Evolutionary conservation across 257 asterid species (phyloP).

Genomic region (Fraxinus americana): DNA sequence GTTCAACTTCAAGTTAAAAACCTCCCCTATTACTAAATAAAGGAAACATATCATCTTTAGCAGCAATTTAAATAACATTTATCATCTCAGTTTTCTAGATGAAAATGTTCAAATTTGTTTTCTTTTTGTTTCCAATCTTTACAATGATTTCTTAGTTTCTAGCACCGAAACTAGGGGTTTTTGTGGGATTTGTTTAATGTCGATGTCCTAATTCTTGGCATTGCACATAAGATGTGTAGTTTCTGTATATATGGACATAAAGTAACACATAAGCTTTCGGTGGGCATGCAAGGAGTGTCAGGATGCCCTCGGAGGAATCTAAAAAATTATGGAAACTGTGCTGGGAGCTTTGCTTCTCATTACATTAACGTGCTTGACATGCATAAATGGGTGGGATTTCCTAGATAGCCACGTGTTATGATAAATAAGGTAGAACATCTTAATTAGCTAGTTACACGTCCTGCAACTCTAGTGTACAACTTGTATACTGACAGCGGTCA

Average conservation of each 20-base stretch:
- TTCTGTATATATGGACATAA: constrained; percentile 85
- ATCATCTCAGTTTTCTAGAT: background rate
- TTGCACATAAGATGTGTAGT: constrained; percentile 59
- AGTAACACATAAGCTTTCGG: constrained; percentile 57
- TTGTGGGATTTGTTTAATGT: background rate
- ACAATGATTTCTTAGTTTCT: background rate
- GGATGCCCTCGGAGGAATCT: constrained; percentile 64
- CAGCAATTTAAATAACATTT: background rate
- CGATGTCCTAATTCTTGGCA: constrained; percentile 85
- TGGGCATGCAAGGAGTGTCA: constrained; percentile 55
- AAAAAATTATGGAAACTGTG: constrained; percentile 41
- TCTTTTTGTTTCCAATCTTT: background rate
- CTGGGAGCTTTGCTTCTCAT: constrained; percentile 9
- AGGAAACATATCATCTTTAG: background rate
- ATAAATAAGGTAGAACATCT: background rate
- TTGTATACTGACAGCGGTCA: background rate
- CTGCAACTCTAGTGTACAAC: background rate
- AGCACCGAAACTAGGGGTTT: background rate
- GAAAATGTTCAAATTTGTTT: background rate
- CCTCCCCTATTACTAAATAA: background rate
- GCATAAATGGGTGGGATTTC: constrained; percentile 11
- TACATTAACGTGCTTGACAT: background rate
- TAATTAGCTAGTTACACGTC: background rate
- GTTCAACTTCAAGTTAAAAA: background rate
- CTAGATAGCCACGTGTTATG: constrained; percentile 1